Evolutionary conservation across 75 land plant species (phyloP), one percentile per base, ranked within the genome.

Genomic region (Azolla pinnata): DNA sequence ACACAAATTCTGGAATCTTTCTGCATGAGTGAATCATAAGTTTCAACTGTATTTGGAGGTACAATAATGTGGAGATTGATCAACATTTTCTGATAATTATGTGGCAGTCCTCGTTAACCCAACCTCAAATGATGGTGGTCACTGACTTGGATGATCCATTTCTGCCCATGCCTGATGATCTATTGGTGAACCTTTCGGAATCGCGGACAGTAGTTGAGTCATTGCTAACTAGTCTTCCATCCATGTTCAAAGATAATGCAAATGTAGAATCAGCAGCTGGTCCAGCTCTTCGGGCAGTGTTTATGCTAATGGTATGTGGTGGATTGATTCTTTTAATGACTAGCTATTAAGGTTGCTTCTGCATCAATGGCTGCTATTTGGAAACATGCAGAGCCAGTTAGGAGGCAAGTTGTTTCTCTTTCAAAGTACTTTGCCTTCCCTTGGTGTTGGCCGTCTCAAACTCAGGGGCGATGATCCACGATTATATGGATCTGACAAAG

Each of bases 51-150:
- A n/a, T n/a, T n/a, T n/a, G n/a, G n/a, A n/a, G n/a, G n/a, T n/a
- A n/a, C n/a, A n/a, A n/a, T n/a, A n/a, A n/a, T n/a, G n/a, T n/a
- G n/a, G n/a, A n/a, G n/a, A n/a, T n/a, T n/a, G n/a, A n/a, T n/a
- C n/a, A n/a, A n/a, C n/a, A n/a, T n/a, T n/a, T n/a, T n/a, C n/a
- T n/a, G n/a, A n/a, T 54, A 54, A 56, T 18, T 45, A 20, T 63
- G 35, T 35, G 31, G 28, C 83, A 95, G 99, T 86, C 99, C 46
- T 77, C 96, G 56, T 76, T 95, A 79, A 75, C 81, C 0, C 99
- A 95, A 70, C 99, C 99, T 31, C 99, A 90, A 72, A 89, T 95
- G 99, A 80, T 95, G 97, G 99, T 95, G 27, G 84, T 95, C 19
- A 78, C 99, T 24, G 95, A 95, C 68, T 58, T 95, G 38, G 99